phyloP scores from a whole-genome alignment of 371 early-diverging fungal genomes.

The Lichtheimia corymbifera region DNA sequence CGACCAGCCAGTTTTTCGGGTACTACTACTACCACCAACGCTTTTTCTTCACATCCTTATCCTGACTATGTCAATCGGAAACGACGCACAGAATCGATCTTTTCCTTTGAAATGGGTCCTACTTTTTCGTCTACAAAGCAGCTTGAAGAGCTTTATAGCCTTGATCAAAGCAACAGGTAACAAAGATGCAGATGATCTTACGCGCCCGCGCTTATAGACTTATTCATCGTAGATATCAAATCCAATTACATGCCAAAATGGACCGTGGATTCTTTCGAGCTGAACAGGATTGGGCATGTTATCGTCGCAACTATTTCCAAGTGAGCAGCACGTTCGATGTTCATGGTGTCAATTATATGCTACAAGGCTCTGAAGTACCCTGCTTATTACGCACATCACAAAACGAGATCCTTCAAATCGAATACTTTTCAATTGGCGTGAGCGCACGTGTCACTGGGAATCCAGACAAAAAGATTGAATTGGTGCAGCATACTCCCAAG shows the following conservation, averaged over 20 bases:
- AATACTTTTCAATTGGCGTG: slow-evolving; percentile 64
- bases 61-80: slow-evolving; percentile 36
- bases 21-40: slow-evolving; percentile 26
- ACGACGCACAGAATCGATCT: slow-evolving; percentile 50
- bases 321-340: slow-evolving; percentile 68
- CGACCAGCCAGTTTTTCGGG: slow-evolving; percentile 46
- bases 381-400: slow-evolving; percentile 29
- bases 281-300: slow-evolving; percentile 83
- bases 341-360: slow-evolving; percentile 34
- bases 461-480: slow-evolving; percentile 61
- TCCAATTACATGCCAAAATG: slow-evolving; percentile 64
- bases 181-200: background rate
- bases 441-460: slow-evolving; percentile 56
- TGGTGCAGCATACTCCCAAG: slow-evolving; percentile 86
- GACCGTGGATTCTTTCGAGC: slow-evolving; percentile 78
- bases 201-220: slow-evolving; percentile 2
- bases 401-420: slow-evolving; percentile 17
- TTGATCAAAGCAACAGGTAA: slow-evolving; percentile 49
- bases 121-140: slow-evolving; percentile 46
- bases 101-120: slow-evolving; percentile 51
- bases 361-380: slow-evolving; percentile 35
- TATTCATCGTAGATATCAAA: slow-evolving; percentile 31
- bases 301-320: slow-evolving; percentile 88
- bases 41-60: slow-evolving; percentile 46
- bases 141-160: slow-evolving; percentile 36